Evolutionary conservation across 1,284 basidiomycete species (phyloP).

Genomic region (Heterobasidion occidentale): DNA sequence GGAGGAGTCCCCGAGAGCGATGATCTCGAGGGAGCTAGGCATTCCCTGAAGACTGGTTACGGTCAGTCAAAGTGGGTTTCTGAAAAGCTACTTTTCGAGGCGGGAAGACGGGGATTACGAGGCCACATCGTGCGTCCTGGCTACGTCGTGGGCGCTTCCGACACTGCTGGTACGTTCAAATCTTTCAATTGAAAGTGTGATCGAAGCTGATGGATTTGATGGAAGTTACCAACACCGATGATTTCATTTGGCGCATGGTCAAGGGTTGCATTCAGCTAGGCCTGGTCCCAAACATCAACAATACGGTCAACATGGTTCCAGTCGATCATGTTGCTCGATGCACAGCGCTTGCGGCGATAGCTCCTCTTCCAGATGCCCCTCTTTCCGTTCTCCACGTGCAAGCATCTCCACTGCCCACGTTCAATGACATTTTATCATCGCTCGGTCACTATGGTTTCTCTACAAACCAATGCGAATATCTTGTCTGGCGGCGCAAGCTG

Average conservation of each 20-base stretch:
- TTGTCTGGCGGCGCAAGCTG: constrained; percentile 86
- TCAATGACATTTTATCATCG: constrained; percentile 81
- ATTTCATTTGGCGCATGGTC: constrained; percentile 97
- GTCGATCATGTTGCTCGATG: constrained; percentile 94
- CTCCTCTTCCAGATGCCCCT: constrained; percentile 38
- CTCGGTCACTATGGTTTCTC: constrained; percentile 79
- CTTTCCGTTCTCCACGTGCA: constrained; percentile 84
- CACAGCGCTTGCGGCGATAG: constrained; percentile 64
- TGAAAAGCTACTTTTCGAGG: constrained; percentile 90
- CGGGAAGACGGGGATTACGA: constrained; percentile 78
- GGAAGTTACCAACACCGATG: constrained; percentile 95
- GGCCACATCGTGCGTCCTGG: constrained; percentile 91
- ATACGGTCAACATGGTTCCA: constrained; percentile 97
- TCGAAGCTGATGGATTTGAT: not conserved
- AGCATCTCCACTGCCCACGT: constrained; percentile 82
- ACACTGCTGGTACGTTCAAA: constrained; percentile 55
- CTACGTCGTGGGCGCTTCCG: constrained; percentile 93
- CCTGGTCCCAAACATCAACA: constrained; percentile 95
- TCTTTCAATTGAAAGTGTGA: constrained; percentile 1
- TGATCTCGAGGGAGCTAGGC: constrained; percentile 82
- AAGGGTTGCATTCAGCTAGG: constrained; percentile 98
- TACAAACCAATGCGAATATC: constrained; percentile 78
- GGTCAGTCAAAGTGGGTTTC: constrained; percentile 99
- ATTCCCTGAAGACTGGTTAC: constrained; percentile 83
- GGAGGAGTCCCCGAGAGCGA: constrained; percentile 84